Evolutionary conservation across 2,329 filamentous ascomycete genomes (phyloP), one percentile per base, ranked within the genome.

Genomic region (Dothistroma pini): DNA sequence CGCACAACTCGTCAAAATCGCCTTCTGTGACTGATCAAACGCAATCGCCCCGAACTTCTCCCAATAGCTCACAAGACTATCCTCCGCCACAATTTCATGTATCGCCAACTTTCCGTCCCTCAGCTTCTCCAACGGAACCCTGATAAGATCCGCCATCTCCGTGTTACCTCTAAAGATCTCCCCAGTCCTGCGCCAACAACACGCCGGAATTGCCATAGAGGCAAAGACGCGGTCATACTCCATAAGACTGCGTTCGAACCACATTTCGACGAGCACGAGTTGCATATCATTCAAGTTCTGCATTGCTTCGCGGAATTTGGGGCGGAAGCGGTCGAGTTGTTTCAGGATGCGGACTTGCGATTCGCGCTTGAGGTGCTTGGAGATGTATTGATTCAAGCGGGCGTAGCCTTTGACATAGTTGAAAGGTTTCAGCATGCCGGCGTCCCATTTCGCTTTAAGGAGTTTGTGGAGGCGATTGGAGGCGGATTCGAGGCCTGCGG

Each of bases 141-240:
- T 88, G 65, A 99, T 93, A 60, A 99, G 81, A 76, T 97, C 91
- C 7, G 95, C 95, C 93, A 99, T 99, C 77, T 99, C 95, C 73
- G 96, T 96, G 75, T 99, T 99, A 0, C 93, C 95, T 66, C 95
- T 84, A 74, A 96, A 97, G 53, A 99, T 97, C 79, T 99, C 95
- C 10, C 95, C 95, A 0, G 95, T 99, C 71, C 95, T 84, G 70
- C 95, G 84, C 95, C 95, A 99, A 75, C 93, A 96, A 76, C 95
- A 99, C 14, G 95, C 95, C 0, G 95, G 95, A 64, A 99, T 93
- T 1, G 95, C 95, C 95, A 99, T 99, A 75, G 92, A 96, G 1
- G 95, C 95, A 79, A 99, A 99, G 1, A 99, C 93, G 34, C 95
- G 91, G 72, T 99, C 95, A 71, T 97, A 97, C 74, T 97, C 95